These are phyloP conservation scores for Dryadomyces quercivorus DNA, from an alignment of 2,329 filamentous ascomycete genomes.

Conservation along the genomic window DNA sequence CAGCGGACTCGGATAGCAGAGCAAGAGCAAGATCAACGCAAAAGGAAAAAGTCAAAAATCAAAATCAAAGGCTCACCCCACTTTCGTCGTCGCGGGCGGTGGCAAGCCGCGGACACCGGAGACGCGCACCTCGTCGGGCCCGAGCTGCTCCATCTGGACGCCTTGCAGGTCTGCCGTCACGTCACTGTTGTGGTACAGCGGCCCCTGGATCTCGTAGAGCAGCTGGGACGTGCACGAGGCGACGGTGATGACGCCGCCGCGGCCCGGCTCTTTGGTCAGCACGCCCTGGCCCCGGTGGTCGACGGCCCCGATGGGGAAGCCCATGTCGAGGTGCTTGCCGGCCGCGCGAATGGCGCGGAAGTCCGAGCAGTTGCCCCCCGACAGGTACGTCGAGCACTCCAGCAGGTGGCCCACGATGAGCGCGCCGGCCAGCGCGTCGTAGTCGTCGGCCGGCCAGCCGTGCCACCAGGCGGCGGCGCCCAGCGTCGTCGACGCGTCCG, in stretches of 20 bases:
- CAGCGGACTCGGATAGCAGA: too few relatives aligned
- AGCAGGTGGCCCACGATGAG: constrained; percentile 15
- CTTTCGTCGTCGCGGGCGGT: too few relatives aligned
- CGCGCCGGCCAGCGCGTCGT: constrained; percentile 12
- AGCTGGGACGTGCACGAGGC: constrained; percentile 17
- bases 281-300: constrained; percentile 5
- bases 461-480: constrained; percentile 14
- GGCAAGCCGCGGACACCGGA: neutral
- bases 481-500: constrained; percentile 13
- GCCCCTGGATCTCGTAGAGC: constrained; percentile 23
- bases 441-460: constrained; percentile 9
- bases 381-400: constrained; percentile 17
- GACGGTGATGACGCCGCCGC: constrained; percentile 14
- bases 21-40: constrained; percentile 14
- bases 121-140: constrained; percentile 16
- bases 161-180: neutral
- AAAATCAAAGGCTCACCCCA: constrained; percentile 10
- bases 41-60: neutral
- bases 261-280: constrained; percentile 14
- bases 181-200: neutral
- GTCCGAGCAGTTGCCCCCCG: constrained; percentile 18
- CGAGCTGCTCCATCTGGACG: neutral
- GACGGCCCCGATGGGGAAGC: constrained; percentile 10
- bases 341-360: constrained; percentile 13
- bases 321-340: constrained; percentile 12